Percentiles rank a stretch among this genome's conserved stretches.
phyloP scores from a whole-genome alignment of 2,329 filamentous ascomycete genomes.

The Cercospora sp. region DNA sequence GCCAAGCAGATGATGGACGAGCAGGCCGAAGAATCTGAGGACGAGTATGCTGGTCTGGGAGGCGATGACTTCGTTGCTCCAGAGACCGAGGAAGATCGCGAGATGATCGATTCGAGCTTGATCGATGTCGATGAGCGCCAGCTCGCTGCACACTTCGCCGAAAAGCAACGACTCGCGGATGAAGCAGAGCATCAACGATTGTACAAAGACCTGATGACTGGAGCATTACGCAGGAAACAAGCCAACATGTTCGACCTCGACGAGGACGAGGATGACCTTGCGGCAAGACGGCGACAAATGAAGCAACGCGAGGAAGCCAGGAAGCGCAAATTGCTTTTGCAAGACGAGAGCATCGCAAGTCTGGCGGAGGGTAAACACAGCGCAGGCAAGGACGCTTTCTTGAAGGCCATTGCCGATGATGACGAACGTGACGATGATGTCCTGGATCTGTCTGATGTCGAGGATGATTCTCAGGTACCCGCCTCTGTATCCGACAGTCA shows the following conservation, averaged over 20 bases:
- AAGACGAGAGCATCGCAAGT: slow-evolving; percentile 86
- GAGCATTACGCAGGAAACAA: slow-evolving; percentile 79
- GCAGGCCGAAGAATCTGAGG: slow-evolving; percentile 94
- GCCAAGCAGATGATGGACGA: slow-evolving; percentile 89
- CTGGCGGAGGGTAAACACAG: slow-evolving; percentile 56
- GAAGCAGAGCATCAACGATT: slow-evolving; percentile 88
- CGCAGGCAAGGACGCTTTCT: slow-evolving; percentile 78
- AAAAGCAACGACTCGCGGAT: slow-evolving; percentile 75
- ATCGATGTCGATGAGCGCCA: slow-evolving; percentile 77
- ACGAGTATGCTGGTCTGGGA: slow-evolving; percentile 93
- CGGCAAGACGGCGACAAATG: slow-evolving; percentile 70
- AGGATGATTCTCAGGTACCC: slow-evolving; percentile 46
- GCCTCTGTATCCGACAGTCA: slow-evolving; percentile 36
- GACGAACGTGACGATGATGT: slow-evolving; percentile 63
- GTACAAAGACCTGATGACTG: slow-evolving; percentile 88
- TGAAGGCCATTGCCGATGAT: slow-evolving; percentile 79
- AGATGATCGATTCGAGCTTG: slow-evolving; percentile 83
- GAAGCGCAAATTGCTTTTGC: slow-evolving; percentile 84
- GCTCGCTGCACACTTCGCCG: slow-evolving; percentile 81
- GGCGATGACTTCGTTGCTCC: slow-evolving; percentile 81
- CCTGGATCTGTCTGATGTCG: slow-evolving; percentile 65
- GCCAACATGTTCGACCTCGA: slow-evolving; percentile 66
- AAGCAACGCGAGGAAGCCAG: slow-evolving; percentile 87
- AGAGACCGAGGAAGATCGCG: slow-evolving; percentile 70
- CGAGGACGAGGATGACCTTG: slow-evolving; percentile 83